A percentile compares a stretch with the other conserved stretches of the same genome.
Evolutionary conservation across 225 moss, liverwort and hornwort genomes (phyloP).

Genomic region (Physcomitrellopsis africana): DNA sequence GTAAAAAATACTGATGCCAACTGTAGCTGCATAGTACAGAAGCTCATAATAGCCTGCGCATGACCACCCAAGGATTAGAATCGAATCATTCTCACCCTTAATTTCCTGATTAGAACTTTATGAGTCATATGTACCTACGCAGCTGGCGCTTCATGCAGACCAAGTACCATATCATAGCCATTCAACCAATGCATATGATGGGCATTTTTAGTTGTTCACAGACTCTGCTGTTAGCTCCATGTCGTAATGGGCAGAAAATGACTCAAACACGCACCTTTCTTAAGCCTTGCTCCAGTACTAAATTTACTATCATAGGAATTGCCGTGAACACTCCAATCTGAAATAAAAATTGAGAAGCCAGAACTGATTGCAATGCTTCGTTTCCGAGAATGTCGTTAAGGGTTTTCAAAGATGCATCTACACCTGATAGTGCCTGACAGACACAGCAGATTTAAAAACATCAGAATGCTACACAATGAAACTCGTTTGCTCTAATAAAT

Average conservation of each 20-base stretch:
- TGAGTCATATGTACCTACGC: background rate
- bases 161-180: too few species aligned
- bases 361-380: slow-evolving; percentile 73
- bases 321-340: slow-evolving; percentile 98
- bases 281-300: slow-evolving; percentile 85
- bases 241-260: background rate
- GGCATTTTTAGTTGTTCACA: background rate
- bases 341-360: slow-evolving; percentile 87
- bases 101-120: background rate
- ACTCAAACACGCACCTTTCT: slow-evolving; percentile 51
- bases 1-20: slow-evolving; percentile 92
- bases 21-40: slow-evolving; percentile 94
- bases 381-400: slow-evolving; percentile 70
- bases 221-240: background rate
- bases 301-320: slow-evolving; percentile 89
- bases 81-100: background rate
- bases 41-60: slow-evolving; percentile 79
- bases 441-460: slow-evolving; percentile 14
- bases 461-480: slow-evolving; percentile 12
- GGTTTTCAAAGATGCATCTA: slow-evolving; percentile 66
- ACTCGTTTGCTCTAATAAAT: background rate
- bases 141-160: slow-evolving; percentile 18
- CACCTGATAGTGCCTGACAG: slow-evolving; percentile 86
- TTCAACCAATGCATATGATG: too few species aligned
- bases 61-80: slow-evolving; percentile 8